phyloP scores from a whole-genome alignment of 805 yeast genomes.

The Candida verbasci region DNA sequence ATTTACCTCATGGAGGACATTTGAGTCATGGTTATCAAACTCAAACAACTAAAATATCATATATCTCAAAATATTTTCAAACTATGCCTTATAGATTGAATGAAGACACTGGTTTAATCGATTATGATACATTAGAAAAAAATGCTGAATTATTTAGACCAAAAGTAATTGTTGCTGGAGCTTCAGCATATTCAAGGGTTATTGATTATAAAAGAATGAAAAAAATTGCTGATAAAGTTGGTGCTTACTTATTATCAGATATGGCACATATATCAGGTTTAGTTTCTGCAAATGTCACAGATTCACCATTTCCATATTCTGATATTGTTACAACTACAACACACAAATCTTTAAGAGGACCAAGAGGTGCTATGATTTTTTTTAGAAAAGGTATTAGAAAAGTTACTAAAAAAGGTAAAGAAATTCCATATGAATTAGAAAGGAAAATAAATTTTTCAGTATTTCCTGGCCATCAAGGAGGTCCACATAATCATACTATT shows the following conservation, averaged over 20 bases:
- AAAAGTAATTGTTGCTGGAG: slow-evolving; percentile 94
- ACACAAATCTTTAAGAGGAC: slow-evolving; percentile 97
- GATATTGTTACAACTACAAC: slow-evolving; percentile 98
- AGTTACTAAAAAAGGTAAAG: slow-evolving; percentile 85
- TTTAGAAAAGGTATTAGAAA: slow-evolving; percentile 94
- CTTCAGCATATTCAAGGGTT: slow-evolving; percentile 95
- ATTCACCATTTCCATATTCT: slow-evolving; percentile 94
- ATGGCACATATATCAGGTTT: slow-evolving; percentile 99
- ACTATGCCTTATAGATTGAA: slow-evolving; percentile 98
- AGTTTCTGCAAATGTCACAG: slow-evolving; percentile 92
- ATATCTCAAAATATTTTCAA: slow-evolving; percentile 93
- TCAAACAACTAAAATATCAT: slow-evolving; percentile 86
- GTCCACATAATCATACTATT: slow-evolving; percentile 99
- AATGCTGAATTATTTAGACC: slow-evolving; percentile 93
- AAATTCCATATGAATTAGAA: slow-evolving; percentile 85
- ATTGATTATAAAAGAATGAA: slow-evolving; percentile 97
- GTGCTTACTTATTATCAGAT: slow-evolving; percentile 93
- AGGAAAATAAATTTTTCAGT: slow-evolving; percentile 95
- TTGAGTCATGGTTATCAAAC: slow-evolving; percentile 98
- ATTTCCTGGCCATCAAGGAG: slow-evolving; percentile 99
- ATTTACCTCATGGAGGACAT: slow-evolving; percentile 98
- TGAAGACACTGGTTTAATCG: slow-evolving; percentile 88
- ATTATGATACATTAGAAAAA: slow-evolving; percentile 90
- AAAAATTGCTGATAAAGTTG: slow-evolving; percentile 93
- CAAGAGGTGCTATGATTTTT: slow-evolving; percentile 99